Conservation (phyloP, 2,329 filamentous ascomycete species). For the Aspergillus sp. region DNA sequence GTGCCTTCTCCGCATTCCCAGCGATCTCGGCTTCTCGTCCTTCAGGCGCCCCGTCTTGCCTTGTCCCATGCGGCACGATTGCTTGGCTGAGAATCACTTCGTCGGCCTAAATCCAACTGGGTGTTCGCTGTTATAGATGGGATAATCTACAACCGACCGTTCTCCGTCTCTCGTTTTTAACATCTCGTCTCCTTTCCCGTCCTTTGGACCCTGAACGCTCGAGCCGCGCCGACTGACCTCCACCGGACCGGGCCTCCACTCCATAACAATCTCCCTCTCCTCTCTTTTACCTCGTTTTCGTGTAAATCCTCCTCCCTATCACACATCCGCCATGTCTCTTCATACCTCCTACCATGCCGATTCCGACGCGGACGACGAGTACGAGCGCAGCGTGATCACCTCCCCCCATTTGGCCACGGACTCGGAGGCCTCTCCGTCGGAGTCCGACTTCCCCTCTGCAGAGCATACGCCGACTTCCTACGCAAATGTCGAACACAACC, state of each 20-base stretch:
- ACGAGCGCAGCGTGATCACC: slow-evolving; percentile 59
- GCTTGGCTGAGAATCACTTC: slow-evolving; percentile 8
- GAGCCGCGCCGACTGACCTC: slow-evolving; percentile 11
- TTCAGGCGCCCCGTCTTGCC: slow-evolving; percentile 16
- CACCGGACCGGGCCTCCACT: slow-evolving; percentile 1
- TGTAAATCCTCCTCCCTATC: not conserved
- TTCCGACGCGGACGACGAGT: slow-evolving; percentile 66
- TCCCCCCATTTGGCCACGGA: slow-evolving; percentile 58
- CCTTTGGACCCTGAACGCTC: not conserved
- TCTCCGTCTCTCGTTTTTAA: not conserved
- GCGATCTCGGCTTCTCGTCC: not conserved
- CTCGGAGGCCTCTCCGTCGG: slow-evolving; percentile 57
- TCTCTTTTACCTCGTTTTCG: slow-evolving; percentile 11
- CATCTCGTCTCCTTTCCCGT: not conserved
- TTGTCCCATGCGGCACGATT: slow-evolving; percentile 19
- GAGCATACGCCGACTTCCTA: slow-evolving; percentile 65
- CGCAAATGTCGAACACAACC: slow-evolving; percentile 52
- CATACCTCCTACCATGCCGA: slow-evolving; percentile 59
- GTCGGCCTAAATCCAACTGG: slow-evolving; percentile 1
- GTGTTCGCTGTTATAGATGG: slow-evolving; percentile 7
- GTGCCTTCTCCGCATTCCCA: slow-evolving; percentile 5
- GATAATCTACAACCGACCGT: not conserved
- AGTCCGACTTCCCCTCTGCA: slow-evolving; percentile 58
- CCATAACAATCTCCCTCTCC: not conserved
- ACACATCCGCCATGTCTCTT: slow-evolving; percentile 38